Base-by-base conservation (phyloP, 352 stramenopile genomes). In the Thalassiosira hispida region DNA sequence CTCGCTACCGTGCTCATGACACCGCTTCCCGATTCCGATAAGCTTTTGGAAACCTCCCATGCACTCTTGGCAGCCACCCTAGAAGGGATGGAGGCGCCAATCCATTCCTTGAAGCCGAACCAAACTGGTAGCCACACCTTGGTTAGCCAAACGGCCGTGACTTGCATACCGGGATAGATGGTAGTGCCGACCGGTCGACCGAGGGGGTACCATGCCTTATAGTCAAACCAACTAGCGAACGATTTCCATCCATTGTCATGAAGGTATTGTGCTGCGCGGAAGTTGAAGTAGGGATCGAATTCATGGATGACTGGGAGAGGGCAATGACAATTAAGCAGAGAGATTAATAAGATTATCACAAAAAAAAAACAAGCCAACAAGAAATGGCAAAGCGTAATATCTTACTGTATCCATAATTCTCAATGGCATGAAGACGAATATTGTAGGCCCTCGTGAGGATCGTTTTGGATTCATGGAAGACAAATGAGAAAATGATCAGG, bases 211-310 rank as follows among this genome's bases (percentile, higher is more conserved):
- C 90, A 94, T 22, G 91, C 88, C 73, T 92, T 96, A 86, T 98
- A 95, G 81, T 99, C 97, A 77, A 99, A 99, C 97, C 97, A 99
- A 66, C 97, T 91, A 52, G 98, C 91, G 88, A 99, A 99, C 80
- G 97, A 95, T 49, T 98, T 91, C 64, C 96, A 95, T n/a, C 97
- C 97, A 72, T 95, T 89, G 22, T 81, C 56, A 51, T 87, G 72
- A 2, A 90, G 70, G 63, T 92, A 91, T 52, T 90, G 62, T 60
- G 97, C 98, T 20, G 96, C 97, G 22, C 97, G 94, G 89, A 96
- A 99, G 87, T 99, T 99, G 88, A 98, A 98, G 84, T 97, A 98
- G 40, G 97, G 91, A 75, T 95, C 91, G 71, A 94, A 95, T 66
- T 94, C 89, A 74, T 94, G 89, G 65, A 94, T 94, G 25, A 94